Evolutionary conservation across 352 stramenopile genomes (phyloP), one percentile per base, ranked within the genome.

Genomic region (Pythium sukuiense): DNA sequence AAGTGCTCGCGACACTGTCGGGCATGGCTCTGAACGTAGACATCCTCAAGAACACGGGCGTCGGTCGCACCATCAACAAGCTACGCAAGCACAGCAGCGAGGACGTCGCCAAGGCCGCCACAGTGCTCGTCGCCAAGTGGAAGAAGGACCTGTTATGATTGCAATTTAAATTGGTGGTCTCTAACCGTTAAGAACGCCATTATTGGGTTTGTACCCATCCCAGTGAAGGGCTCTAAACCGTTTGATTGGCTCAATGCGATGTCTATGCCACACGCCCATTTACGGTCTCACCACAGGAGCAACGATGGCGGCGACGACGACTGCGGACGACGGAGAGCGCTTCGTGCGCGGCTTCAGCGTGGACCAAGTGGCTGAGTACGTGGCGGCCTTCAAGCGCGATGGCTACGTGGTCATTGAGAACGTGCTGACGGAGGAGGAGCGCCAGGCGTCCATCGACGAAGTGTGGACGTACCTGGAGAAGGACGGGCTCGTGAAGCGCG

Each of bases 1-100:
- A 93, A 57, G 85, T 96, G 61, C 65, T 96, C 53, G 78, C 37
- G 32, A 90, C 80, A 24, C 83, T 96, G 26, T 69, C 78, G 35
- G 77, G 63, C 41, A 82, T 96, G 76, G 65, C 73, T 55, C 74
- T 96, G 39, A 94, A 77, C 53, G 85, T 96, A 56, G 85, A 94
- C 61, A 90, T 93, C 62, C 71, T 96, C 45, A 96, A 96, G 69
- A 77, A 58, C 55, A 96, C 87, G 26, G 87, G 87, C 58, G 59
- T 96, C 18, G 87, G 87, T 1, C 81, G 84, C 49, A 87, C 85
- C 52, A 93, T 96, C 71, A 94, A 94, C 76, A 96, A 96, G 63
- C 71, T 96, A 24, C 81, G 86, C 46, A 96, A 96, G 69, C 87
- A 96, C 45, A 62, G 72, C 20, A 71, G 73, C 30, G 67, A 85